phyloP scores from a whole-genome alignment of 441 rosid genomes.

The Croton laevigatus region DNA sequence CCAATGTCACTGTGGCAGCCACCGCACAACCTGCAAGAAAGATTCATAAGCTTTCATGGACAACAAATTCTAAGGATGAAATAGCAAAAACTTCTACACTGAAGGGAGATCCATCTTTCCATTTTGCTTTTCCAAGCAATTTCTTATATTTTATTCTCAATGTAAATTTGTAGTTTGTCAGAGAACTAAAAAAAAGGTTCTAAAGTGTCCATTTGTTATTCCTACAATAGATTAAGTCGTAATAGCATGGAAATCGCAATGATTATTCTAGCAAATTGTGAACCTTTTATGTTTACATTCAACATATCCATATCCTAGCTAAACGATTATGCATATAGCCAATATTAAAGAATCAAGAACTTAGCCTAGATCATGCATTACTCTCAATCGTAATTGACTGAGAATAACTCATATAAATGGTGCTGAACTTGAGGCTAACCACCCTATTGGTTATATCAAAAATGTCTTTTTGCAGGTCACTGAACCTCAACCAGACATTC shows the following conservation, averaged over 20 bases:
- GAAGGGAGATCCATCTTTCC: neutral
- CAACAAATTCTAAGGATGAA: neutral
- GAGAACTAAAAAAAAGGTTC: neutral
- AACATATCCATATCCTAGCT: neutral
- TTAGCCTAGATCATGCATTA: neutral
- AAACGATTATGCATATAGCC: neutral
- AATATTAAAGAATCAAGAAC: neutral
- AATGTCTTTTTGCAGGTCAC: neutral
- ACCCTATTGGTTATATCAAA: neutral
- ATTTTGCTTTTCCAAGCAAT: neutral
- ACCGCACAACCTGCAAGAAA: conserved; percentile 56
- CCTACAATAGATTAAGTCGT: conserved; percentile 2
- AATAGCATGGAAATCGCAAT: neutral
- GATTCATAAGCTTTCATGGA: neutral
- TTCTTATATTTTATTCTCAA: neutral
- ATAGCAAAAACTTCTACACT: neutral
- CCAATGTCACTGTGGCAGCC: conserved; percentile 68
- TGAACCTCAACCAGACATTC: conserved; percentile 3
- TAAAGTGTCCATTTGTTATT: neutral
- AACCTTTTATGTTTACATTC: neutral
- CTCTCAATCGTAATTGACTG: neutral
- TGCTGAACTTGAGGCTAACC: neutral
- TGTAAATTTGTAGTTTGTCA: neutral
- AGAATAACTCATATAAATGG: neutral
- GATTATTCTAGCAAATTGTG: neutral